Evolutionary conservation across 345 rosid genomes (phyloP).

Genomic region (Leavenworthia alabamica): DNA sequence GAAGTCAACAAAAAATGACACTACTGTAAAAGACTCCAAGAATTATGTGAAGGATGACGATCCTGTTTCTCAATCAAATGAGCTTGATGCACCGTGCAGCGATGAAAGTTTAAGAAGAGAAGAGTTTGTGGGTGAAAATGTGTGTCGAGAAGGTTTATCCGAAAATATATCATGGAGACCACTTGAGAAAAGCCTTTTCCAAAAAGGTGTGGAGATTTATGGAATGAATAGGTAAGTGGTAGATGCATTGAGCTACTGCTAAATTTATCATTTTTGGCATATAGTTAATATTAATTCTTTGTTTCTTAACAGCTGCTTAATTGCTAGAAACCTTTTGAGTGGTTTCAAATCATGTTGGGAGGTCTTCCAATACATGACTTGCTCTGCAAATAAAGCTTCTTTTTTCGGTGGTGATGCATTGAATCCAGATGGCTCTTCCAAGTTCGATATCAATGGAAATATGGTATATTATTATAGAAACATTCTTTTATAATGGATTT

Average conservation of each 20-base stretch:
- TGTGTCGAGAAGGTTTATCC: conserved; percentile 40
- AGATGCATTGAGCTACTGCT: conserved; percentile 1
- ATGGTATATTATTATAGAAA: conserved; percentile 41
- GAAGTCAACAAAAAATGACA: conserved; percentile 56
- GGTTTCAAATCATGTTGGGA: conserved; percentile 91
- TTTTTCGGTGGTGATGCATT: conserved; percentile 59
- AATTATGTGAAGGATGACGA: conserved; percentile 37
- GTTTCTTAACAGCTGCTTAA: conserved; percentile 62
- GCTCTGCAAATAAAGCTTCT: conserved; percentile 54
- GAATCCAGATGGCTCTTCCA: conserved; percentile 71
- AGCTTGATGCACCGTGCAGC: conserved; percentile 40
- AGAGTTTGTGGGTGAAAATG: conserved; percentile 60
- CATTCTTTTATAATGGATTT: neutral
- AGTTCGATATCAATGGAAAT: conserved; percentile 67
- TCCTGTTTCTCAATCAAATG: conserved; percentile 35
- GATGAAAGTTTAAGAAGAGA: conserved; percentile 53
- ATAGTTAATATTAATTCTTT: conserved; percentile 6
- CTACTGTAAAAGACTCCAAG: conserved; percentile 27
- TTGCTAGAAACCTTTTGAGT: conserved; percentile 84
- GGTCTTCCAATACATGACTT: conserved; percentile 78
- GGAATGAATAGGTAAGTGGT: conserved; percentile 79
- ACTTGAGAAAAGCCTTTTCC: conserved; percentile 78
- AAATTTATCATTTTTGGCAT: neutral
- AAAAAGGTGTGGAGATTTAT: conserved; percentile 91
- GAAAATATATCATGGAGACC: conserved; percentile 70